Percentiles rank a stretch among this genome's conserved stretches.
Evolutionary conservation across 2,329 filamentous ascomycete genomes (phyloP).

Genomic region (Neofusicoccum parvum): DNA sequence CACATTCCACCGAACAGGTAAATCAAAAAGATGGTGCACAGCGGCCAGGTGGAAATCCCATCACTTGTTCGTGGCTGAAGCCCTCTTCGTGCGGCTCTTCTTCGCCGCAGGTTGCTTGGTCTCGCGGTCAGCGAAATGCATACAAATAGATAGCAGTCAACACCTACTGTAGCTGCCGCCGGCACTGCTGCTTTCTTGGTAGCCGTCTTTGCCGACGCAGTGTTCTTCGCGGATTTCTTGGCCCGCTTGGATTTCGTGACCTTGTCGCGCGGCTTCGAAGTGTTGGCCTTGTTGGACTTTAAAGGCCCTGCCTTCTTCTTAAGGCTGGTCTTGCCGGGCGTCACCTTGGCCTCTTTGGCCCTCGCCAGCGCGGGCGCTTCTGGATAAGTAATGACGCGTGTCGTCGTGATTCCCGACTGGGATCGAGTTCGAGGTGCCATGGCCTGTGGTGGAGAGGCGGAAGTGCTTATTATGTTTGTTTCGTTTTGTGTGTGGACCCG

Average conservation of each 20-base stretch:
- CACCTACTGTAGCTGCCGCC: too few relatives aligned
- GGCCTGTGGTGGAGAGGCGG: background rate
- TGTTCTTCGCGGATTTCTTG: conserved; percentile 4
- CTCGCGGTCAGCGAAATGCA: too few relatives aligned
- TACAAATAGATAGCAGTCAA: too few relatives aligned
- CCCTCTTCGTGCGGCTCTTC: conserved; percentile 30
- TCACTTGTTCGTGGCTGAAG: background rate
- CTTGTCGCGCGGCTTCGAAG: conserved; percentile 36
- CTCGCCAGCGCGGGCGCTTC: conserved; percentile 37
- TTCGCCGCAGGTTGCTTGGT: background rate
- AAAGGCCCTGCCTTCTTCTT: conserved; percentile 41
- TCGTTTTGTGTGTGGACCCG: background rate
- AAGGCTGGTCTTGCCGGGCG: conserved; percentile 29
- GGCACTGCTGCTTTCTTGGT: background rate
- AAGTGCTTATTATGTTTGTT: background rate
- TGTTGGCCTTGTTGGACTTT: conserved; percentile 38
- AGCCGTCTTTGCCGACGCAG: background rate
- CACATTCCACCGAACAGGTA: too few relatives aligned
- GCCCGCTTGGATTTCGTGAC: conserved; percentile 26
- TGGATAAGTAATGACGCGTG: conserved; percentile 54
- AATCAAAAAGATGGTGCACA: too few relatives aligned
- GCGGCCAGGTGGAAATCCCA: background rate
- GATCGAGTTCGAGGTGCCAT: conserved; percentile 43
- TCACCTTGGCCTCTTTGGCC: conserved; percentile 31
- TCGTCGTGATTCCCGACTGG: conserved; percentile 55